A percentile compares a stretch with the other conserved stretches of the same genome.
These are phyloP conservation scores for Leptographium radiaticola DNA, from an alignment of 2,329 filamentous ascomycete genomes.

Conservation along the genomic window DNA sequence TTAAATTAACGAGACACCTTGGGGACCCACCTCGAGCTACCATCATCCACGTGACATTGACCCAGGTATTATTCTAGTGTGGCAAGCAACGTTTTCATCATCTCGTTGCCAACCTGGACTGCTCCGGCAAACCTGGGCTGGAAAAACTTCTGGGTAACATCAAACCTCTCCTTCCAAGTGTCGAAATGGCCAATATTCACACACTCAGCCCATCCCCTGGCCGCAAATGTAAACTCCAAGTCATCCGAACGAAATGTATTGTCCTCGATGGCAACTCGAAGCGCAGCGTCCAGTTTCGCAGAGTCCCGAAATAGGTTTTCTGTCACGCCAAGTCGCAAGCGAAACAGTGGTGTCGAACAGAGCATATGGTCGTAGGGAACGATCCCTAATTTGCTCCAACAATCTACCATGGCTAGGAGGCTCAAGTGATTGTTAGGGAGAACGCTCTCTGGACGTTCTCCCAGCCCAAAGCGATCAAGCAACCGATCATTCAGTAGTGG, in stretches of 20 bases:
- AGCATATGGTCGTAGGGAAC: slow-evolving; percentile 99
- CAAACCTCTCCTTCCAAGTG: slow-evolving; percentile 82
- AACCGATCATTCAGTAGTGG: slow-evolving; percentile 70
- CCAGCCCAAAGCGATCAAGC: slow-evolving; percentile 78
- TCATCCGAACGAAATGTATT: slow-evolving; percentile 90
- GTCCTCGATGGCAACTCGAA: slow-evolving; percentile 78
- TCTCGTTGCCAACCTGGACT: slow-evolving; percentile 78
- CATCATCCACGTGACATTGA: background rate
- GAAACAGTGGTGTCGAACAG: slow-evolving; percentile 93
- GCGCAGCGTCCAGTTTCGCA: slow-evolving; percentile 66
- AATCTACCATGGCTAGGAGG: slow-evolving; percentile 93
- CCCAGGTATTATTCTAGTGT: background rate
- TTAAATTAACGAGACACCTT: background rate
- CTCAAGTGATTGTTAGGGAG: slow-evolving; percentile 87
- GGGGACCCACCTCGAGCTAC: background rate
- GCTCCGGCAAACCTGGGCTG: slow-evolving; percentile 81
- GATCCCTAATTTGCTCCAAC: slow-evolving; percentile 88
- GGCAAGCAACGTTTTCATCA: slow-evolving; percentile 86
- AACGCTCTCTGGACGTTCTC: slow-evolving; percentile 36
- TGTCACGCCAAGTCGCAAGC: slow-evolving; percentile 91
- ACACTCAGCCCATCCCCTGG: slow-evolving; percentile 88
- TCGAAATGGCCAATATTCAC: slow-evolving; percentile 87
- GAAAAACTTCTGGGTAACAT: slow-evolving; percentile 84
- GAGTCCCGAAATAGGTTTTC: slow-evolving; percentile 87
- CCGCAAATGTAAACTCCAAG: slow-evolving; percentile 94